Conservation (phyloP, 2,329 filamentous ascomycete species). For the Paecilomyces dactylethromorphus region DNA sequence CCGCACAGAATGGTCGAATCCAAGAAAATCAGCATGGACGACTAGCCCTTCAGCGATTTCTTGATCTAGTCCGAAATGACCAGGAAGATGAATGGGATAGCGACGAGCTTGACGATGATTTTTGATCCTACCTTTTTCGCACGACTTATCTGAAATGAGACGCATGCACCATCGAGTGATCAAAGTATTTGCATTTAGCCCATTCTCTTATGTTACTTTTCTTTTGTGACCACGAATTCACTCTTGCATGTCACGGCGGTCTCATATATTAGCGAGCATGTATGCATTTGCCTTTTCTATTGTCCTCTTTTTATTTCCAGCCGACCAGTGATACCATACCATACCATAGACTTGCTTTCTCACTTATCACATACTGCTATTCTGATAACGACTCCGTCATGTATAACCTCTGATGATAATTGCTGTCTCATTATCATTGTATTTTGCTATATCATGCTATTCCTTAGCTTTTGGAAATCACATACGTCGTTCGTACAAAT, state of each 20-base stretch:
- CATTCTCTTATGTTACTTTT: not conserved
- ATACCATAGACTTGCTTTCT: not conserved
- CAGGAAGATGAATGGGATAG: constrained; percentile 55
- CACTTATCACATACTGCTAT: not conserved
- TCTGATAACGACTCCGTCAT: not conserved
- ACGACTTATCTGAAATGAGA: not conserved
- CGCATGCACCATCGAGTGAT: not conserved
- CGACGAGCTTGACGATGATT: constrained; percentile 46
- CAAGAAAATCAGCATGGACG: constrained; percentile 12
- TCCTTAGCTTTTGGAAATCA: not conserved
- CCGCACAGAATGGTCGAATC: constrained; percentile 7
- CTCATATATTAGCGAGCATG: not conserved
- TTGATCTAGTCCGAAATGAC: constrained; percentile 47
- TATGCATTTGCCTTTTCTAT: not conserved
- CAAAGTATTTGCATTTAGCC: not conserved
- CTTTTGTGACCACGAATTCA: not conserved
- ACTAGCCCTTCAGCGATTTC: constrained; percentile 44
- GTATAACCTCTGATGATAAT: not conserved
- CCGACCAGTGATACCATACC: not conserved
- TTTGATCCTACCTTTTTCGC: not conserved
- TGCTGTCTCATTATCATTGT: not conserved
- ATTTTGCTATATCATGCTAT: not conserved
- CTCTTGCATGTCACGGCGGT: not conserved
- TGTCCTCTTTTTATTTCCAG: not conserved
- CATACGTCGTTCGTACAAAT: not conserved